These are phyloP conservation scores for Tardiomyces digboiensis DNA, from an alignment of 1,139 yeast species.

Conservation along the genomic window DNA sequence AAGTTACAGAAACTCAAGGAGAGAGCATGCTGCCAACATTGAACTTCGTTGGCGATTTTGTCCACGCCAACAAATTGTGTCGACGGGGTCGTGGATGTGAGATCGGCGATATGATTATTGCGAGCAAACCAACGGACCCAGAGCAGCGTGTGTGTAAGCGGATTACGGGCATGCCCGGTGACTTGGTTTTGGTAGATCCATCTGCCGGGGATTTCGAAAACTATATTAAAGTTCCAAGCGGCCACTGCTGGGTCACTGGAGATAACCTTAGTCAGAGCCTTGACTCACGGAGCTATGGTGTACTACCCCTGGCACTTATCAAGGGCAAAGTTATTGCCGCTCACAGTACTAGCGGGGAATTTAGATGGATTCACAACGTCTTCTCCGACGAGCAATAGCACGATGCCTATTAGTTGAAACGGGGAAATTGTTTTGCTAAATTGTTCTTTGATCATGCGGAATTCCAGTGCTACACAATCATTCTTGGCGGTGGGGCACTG, in stretches of 20 bases:
- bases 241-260: constrained; percentile 97
- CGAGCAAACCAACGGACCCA: constrained; percentile 86
- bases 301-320: constrained; percentile 77
- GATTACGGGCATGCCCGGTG: constrained; percentile 96
- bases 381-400: not conserved
- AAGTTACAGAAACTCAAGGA: constrained; percentile 77
- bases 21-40: constrained; percentile 95
- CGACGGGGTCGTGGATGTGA: constrained; percentile 50
- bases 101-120: constrained; percentile 85
- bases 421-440: no score
- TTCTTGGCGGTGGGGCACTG: no score
- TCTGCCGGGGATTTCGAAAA: constrained; percentile 36
- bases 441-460: no score
- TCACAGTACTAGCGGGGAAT: constrained; percentile 5
- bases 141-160: constrained; percentile 82
- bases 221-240: constrained; percentile 46
- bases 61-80: constrained; percentile 58
- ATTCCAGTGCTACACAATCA: no score
- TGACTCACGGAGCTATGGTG: constrained; percentile 85
- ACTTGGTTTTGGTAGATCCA: constrained; percentile 72
- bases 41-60: constrained; percentile 65
- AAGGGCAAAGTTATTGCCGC: constrained; percentile 82
- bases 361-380: constrained; percentile 5
- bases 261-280: constrained; percentile 84
- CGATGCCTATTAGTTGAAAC: no score